Evolutionary conservation across 2,329 filamentous ascomycete genomes (phyloP).

Genomic region (Colletotrichum siamense): DNA sequence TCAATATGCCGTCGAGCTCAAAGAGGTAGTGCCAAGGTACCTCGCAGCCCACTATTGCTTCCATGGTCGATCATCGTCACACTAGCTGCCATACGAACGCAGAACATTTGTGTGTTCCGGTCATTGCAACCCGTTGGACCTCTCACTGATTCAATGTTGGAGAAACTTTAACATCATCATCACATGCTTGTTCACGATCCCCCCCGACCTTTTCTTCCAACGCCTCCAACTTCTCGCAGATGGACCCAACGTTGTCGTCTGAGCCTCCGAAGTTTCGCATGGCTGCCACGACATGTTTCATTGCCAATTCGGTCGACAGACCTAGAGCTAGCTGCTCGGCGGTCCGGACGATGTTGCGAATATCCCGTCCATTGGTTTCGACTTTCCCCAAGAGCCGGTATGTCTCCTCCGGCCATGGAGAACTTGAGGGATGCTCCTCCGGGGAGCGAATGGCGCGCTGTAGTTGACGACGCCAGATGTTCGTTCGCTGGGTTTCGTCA

Average conservation of each 20-base stretch:
- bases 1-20: background rate
- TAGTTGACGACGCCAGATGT: background rate
- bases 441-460: background rate
- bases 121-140: background rate
- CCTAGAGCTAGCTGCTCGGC: background rate
- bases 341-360: background rate
- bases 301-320: background rate
- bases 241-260: accelerated
- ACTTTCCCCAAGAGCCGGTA: background rate
- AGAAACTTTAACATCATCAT: background rate
- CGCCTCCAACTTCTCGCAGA: background rate
- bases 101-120: accelerated
- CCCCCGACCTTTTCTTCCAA: background rate
- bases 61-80: background rate
- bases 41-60: background rate
- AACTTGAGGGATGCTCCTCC: accelerated
- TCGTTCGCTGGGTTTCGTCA: background rate
- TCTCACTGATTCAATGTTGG: accelerated
- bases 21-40: background rate
- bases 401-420: background rate
- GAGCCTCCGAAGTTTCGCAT: background rate
- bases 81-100: accelerated
- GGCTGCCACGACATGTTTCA: background rate
- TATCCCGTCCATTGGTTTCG: background rate
- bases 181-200: accelerated